phyloP scores from a whole-genome alignment of 192 early-diverging fungal species.

The Coemansia sp. region DNA sequence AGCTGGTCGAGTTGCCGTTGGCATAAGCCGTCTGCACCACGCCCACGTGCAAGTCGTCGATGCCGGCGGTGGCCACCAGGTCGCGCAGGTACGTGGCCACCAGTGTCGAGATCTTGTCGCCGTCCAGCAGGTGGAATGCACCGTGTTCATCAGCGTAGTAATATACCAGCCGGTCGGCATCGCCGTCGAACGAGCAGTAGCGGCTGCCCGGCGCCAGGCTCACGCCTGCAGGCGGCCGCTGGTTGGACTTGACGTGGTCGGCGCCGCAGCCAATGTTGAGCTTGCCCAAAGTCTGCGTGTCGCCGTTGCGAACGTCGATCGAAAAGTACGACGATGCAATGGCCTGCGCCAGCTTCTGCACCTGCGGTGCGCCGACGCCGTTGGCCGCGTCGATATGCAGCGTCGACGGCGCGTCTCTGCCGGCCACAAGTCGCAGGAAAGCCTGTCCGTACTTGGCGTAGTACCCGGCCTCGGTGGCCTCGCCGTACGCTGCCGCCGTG shows the following conservation, averaged over 20 bases:
- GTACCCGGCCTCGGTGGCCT: slow-evolving; percentile 89
- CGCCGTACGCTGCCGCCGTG: slow-evolving; percentile 78
- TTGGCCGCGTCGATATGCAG: slow-evolving; percentile 92
- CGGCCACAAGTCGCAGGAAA: slow-evolving; percentile 77
- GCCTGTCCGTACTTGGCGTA: slow-evolving; percentile 86
- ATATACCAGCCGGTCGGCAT: slow-evolving; percentile 97
- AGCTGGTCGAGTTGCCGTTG: slow-evolving; percentile 94
- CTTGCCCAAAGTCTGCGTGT: slow-evolving; percentile 66
- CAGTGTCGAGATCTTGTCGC: slow-evolving; percentile 97
- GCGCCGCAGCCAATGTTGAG: slow-evolving; percentile 94
- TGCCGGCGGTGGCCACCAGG: slow-evolving; percentile 75
- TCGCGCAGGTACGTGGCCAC: slow-evolving; percentile 93
- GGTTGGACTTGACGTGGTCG: slow-evolving; percentile 95
- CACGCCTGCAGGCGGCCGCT: slow-evolving; percentile 73
- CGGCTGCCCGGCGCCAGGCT: slow-evolving; percentile 66
- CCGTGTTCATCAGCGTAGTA: slow-evolving; percentile 80
- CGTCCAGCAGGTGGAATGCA: slow-evolving; percentile 90
- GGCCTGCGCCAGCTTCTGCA: slow-evolving; percentile 69
- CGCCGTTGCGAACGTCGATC: slow-evolving; percentile 73
- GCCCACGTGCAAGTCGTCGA: slow-evolving; percentile 81
- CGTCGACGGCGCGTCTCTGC: slow-evolving; percentile 65
- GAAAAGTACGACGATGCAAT: slow-evolving; percentile 66
- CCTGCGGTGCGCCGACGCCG: slow-evolving; percentile 92
- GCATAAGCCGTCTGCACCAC: slow-evolving; percentile 99
- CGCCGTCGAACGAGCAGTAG: slow-evolving; percentile 92